Evolutionary conservation across 106 monocot species (phyloP).

Genomic region (Dendrobium huoshanense): DNA sequence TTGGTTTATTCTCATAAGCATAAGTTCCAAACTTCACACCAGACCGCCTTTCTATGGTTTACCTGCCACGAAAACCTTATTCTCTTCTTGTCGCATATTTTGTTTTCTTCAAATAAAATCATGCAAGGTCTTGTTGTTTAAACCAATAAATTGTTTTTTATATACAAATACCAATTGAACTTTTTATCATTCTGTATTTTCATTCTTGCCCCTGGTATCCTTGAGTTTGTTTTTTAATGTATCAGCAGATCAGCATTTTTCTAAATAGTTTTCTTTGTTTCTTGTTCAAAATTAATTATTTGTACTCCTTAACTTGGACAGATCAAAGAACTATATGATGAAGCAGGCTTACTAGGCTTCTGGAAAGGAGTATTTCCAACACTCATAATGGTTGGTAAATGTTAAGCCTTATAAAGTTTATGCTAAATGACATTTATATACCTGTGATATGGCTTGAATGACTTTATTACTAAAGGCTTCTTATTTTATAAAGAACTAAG

Average conservation of each 20-base stretch:
- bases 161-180: background rate
- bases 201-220: background rate
- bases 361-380: constrained; percentile 98
- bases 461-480: background rate
- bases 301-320: constrained; percentile 15
- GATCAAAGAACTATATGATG: constrained; percentile 85
- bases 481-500: background rate
- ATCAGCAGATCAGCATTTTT: background rate
- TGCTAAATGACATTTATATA: background rate
- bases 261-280: background rate
- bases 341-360: constrained; percentile 83
- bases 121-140: no score
- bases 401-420: background rate
- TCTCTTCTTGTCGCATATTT: no score
- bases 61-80: background rate
- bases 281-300: background rate
- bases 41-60: background rate
- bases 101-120: no score
- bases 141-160: background rate
- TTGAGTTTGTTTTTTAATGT: background rate
- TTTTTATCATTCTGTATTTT: background rate
- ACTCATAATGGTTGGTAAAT: constrained; percentile 77
- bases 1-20: no score
- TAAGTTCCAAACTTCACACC: background rate
- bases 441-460: background rate